A percentile compares a stretch with the other conserved stretches of the same genome.
Conservation (phyloP, 2,329 filamentous ascomycete genomes). For the Colletotrichum truncatum region DNA sequence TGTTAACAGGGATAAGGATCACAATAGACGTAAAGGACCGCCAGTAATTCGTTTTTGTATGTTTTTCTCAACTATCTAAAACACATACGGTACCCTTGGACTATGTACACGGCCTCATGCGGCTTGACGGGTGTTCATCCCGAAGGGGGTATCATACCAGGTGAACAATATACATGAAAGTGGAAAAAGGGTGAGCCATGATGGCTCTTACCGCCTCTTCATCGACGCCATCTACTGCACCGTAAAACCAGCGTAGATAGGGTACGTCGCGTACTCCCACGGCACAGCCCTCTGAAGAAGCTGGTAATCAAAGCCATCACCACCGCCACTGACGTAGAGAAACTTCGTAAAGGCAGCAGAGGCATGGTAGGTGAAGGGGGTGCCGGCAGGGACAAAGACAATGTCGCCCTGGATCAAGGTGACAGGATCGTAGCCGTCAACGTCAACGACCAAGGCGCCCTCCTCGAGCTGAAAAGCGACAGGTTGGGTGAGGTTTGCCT, state of each 20-base stretch:
- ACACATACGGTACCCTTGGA: background rate
- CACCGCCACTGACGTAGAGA: conserved; percentile 37
- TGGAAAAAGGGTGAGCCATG: background rate
- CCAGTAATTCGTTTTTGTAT: background rate
- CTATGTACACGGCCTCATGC: conserved; percentile 1
- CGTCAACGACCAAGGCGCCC: conserved; percentile 33
- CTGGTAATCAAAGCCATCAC: conserved; percentile 35
- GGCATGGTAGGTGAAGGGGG: conserved; percentile 34
- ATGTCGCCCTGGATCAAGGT: conserved; percentile 38
- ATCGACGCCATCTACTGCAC: conserved; percentile 6
- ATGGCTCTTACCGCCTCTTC: background rate
- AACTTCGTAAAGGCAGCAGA: conserved; percentile 37
- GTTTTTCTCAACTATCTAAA: background rate
- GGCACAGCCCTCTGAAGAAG: conserved; percentile 21
- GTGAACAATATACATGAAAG: background rate
- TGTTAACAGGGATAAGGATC: background rate
- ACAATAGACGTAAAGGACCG: background rate
- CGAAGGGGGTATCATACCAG: background rate
- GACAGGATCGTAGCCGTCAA: conserved; percentile 35
- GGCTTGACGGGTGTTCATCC: conserved; percentile 15
- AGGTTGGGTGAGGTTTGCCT: background rate
- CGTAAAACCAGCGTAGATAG: conserved; percentile 5
- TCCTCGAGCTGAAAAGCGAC: conserved; percentile 39
- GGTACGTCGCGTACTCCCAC: conserved; percentile 13
- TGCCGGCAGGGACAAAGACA: conserved; percentile 35